Evolutionary conservation across 2,329 filamentous ascomycete species (phyloP), one percentile per base, ranked within the genome.

Genomic region (Escovopsis sp.): DNA sequence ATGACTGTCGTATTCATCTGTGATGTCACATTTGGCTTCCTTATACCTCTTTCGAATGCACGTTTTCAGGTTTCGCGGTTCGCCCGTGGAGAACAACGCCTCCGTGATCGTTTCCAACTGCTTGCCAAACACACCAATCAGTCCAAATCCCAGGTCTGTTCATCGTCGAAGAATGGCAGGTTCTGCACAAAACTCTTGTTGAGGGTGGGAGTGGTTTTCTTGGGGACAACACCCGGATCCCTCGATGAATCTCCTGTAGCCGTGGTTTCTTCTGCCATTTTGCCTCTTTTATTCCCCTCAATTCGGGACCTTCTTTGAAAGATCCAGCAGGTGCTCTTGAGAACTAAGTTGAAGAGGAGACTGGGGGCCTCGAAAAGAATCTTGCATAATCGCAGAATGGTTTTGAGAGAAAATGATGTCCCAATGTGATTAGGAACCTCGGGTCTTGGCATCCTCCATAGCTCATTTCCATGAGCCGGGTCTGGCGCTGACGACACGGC

Each of bases 341-440:
- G 71, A 70, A 94, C 87, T 35, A 94, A 67, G 26, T 76, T 70
- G 33, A 94, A 73, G 2, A 94, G 71, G 52, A 88, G 77, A 12
- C 80, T 75, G 0, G 88, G 86, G n/a, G 86, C 86, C 0, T 83
- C 78, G 12, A 94, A 65, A 4, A 94, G 70, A 28, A 91, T 71
- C 41, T 84, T 78, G 48, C 75, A 79, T 0, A 86, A 87, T 61
- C 85, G 88, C 43, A 80, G 75, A 26, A 94, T 72, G 28, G 94
- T 73, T 3, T 77, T 72, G 40, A 75, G 50, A 10, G 55, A 54
- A 15, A 54, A 43, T 12, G 49, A 53, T 40, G 48, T 53, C 12
- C 53, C 49, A n/a, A 10, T 11, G 18, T n/a, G 2, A 26, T 30
- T 26, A 12, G 8, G 33, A 30, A 39, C 12, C 23, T 36, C 23